phyloP scores from a whole-genome alignment of 345 rosid species.

The Citrus glauca region DNA sequence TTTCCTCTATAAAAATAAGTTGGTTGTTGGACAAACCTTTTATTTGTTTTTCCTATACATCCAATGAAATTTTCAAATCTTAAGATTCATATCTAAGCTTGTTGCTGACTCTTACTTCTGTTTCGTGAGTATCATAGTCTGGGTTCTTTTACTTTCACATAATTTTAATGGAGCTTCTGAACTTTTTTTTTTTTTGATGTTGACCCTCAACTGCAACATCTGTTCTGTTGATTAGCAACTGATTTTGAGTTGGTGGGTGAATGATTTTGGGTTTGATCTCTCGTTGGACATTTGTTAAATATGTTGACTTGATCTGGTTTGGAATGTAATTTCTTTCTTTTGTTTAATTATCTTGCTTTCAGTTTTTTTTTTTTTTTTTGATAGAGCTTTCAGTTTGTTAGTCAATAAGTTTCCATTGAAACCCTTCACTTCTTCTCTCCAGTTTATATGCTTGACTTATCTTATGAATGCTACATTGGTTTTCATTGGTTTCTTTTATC shows the following conservation, averaged over 20 bases:
- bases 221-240: not conserved
- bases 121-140: constrained; percentile 17
- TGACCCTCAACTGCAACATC: not conserved
- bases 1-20: not conserved
- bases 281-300: not conserved
- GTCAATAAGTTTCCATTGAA: not conserved
- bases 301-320: not conserved
- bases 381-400: not conserved
- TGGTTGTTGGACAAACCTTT: not conserved
- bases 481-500: not conserved
- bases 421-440: not conserved
- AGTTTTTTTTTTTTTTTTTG: too few species aligned
- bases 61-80: not conserved
- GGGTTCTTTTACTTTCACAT: constrained; percentile 11
- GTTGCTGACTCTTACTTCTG: not conserved
- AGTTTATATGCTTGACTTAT: not conserved
- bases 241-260: not conserved
- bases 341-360: not conserved
- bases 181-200: not conserved
- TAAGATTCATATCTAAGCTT: not conserved
- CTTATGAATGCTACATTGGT: not conserved
- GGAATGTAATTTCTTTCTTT: not conserved
- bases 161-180: not conserved
- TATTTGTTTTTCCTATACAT: not conserved
- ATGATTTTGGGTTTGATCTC: not conserved